Base-by-base conservation (phyloP, 2,329 filamentous ascomycete species). In the Graphilbum ipis-grandicollis region DNA sequence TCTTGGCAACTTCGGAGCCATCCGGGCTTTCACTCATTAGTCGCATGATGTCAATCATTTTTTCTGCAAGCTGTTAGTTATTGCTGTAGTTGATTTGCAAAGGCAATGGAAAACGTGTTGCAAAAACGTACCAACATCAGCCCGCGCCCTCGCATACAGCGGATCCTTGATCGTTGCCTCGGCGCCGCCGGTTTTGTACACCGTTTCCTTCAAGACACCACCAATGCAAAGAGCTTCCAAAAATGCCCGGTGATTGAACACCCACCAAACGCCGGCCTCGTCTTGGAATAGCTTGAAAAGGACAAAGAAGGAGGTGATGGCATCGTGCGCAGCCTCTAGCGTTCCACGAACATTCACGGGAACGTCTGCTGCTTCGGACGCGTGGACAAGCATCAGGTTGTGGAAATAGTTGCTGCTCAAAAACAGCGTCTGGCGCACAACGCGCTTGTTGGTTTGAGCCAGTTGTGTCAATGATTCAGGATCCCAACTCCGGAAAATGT, bases 351-450 rank as follows among this genome's bases (percentile, higher is more conserved):
- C 62, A 50, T 86, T 80, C 36, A 71, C 60, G 1, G 70, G 68
- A 2, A 77, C 68, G 48, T 72, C 68, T 0, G 65, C 54, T 43
- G 76, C 75, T 48, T 80, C 76, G 13, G 75, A 77, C 0, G 76
- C 75, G 47, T 85, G 76, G 17, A 86, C 68, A 9, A 85, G 60
- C 79, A 85, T 85, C 19, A 86, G 62, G 51, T 81, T 84, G 51
- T 88, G 81, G 54, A 76, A 82, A 56, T 83, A 86, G 50, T 85
- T 86, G 52, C 73, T 80, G n/a, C 75, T 79, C 22, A 86, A 59
- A 49, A 84, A 86, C 5, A 88, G 57, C 15, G 79, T 83, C 54
- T 88, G 81, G 1, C 79, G 64, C 14, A 82, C 71, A 1, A 75
- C 65, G 7, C 81, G 68, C 42, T 75, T 75, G 48, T 79, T 75